phyloP scores from a whole-genome alignment of 257 asterid species.

The Nicotiana obtusifolia region DNA sequence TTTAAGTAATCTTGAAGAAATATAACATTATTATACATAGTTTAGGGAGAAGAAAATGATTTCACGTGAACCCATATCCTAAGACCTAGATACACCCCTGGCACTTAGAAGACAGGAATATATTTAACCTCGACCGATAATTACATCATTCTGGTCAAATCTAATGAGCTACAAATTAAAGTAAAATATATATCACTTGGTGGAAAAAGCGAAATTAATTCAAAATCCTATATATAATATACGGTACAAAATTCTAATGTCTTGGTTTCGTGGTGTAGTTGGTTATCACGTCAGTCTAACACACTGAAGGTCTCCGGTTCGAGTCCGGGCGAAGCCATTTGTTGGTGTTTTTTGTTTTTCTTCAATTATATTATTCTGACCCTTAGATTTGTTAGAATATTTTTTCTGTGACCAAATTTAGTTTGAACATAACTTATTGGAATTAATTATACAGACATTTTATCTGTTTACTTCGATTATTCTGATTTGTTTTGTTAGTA shows the following conservation, averaged over 20 bases:
- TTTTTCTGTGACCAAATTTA: too few species aligned
- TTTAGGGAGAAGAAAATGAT: too few species aligned
- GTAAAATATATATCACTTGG: neutral
- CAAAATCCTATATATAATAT: too few species aligned
- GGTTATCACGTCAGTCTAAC: conserved; percentile 92
- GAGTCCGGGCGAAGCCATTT: conserved; percentile 67
- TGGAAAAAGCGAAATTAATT: too few species aligned
- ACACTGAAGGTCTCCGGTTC: conserved; percentile 92
- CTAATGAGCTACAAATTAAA: neutral
- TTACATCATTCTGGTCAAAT: neutral
- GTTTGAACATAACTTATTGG: too few species aligned
- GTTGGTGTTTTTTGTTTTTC: too few species aligned
- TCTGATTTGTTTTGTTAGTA: neutral
- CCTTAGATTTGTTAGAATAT: neutral
- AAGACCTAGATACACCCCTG: too few species aligned
- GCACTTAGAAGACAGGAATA: neutral
- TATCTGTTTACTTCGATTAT: too few species aligned
- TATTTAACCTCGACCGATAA: neutral
- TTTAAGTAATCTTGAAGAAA: too few species aligned
- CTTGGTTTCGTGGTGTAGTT: conserved; percentile 65
- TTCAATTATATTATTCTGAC: neutral
- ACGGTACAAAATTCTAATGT: accelerated
- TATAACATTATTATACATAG: too few species aligned
- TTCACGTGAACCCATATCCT: too few species aligned
- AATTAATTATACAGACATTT: too few species aligned